Evolutionary conservation across 495 filamentous ascomycete species (phyloP).

Genomic region (Chaetomidium leptoderma): DNA sequence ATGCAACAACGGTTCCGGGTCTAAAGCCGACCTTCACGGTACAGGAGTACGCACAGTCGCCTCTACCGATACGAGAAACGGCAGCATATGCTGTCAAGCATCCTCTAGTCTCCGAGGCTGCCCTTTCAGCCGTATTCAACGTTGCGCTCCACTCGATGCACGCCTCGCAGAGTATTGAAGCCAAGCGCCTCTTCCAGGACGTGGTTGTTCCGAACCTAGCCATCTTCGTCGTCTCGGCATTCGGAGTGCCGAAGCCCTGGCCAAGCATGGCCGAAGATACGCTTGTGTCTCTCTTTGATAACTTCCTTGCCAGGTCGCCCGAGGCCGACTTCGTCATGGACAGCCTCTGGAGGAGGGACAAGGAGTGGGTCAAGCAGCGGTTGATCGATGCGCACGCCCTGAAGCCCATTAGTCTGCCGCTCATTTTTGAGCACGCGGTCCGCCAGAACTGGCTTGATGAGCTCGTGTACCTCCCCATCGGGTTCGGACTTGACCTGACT

Average conservation of each 20-base stretch:
- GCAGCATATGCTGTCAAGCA: conserved; percentile 74
- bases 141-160: conserved; percentile 63
- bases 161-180: conserved; percentile 61
- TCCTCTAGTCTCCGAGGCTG: conserved; percentile 82
- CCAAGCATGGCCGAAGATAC: conserved; percentile 53
- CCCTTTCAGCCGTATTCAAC: conserved; percentile 75
- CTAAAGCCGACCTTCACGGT: conserved; percentile 71
- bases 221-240: conserved; percentile 75
- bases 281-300: conserved; percentile 48
- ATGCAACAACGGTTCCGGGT: conserved; percentile 75
- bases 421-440: conserved; percentile 77
- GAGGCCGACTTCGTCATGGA: conserved; percentile 81
- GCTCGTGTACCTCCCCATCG: conserved; percentile 66
- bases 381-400: conserved; percentile 74
- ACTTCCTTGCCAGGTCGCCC: conserved; percentile 45
- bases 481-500: conserved; percentile 83
- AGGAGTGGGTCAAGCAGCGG: conserved; percentile 70
- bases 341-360: conserved; percentile 83
- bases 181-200: conserved; percentile 61
- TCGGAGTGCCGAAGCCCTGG: conserved; percentile 57
- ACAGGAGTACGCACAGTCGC: conserved; percentile 70
- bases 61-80: conserved; percentile 62
- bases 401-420: conserved; percentile 67
- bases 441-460: conserved; percentile 79
- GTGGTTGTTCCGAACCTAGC: conserved; percentile 65